Conservation (phyloP, 2,329 filamentous ascomycete species). For the Colletotrichum cuscutae region DNA sequence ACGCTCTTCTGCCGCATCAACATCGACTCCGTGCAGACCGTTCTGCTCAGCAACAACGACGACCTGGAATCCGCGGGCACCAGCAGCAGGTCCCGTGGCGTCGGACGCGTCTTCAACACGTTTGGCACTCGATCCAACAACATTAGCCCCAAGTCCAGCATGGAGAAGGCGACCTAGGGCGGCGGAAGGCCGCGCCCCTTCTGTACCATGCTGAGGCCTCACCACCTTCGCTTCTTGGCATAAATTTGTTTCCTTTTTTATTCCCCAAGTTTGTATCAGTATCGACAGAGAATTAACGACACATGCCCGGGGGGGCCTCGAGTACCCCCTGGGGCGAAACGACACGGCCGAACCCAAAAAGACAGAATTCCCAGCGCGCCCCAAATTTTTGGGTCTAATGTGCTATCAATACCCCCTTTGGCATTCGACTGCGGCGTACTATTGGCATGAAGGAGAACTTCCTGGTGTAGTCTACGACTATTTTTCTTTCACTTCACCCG, state of each 20-base stretch:
- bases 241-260: constrained; percentile 23
- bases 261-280: constrained; percentile 32
- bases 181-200: not conserved
- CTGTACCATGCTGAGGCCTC: constrained; percentile 9
- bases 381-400: constrained; percentile 32
- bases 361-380: constrained; percentile 32
- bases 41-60: constrained; percentile 61
- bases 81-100: constrained; percentile 67
- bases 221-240: constrained; percentile 30
- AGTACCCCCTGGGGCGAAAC: constrained; percentile 27
- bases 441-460: constrained; percentile 33
- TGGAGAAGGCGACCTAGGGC: constrained; percentile 56
- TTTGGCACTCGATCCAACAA: constrained; percentile 61
- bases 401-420: constrained; percentile 35
- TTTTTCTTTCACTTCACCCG: constrained; percentile 32
- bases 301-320: constrained; percentile 18
- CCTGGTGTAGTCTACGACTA: constrained; percentile 35
- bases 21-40: constrained; percentile 66
- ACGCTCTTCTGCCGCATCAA: constrained; percentile 92
- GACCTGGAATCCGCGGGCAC: constrained; percentile 44
- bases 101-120: constrained; percentile 61
- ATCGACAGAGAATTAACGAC: constrained; percentile 31
- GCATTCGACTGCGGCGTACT: constrained; percentile 36
- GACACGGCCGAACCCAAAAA: constrained; percentile 35
- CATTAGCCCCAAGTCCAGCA: constrained; percentile 62